Evolutionary conservation across 768 basidiomycete genomes (phyloP).

Genomic region (Suillus placidus): DNA sequence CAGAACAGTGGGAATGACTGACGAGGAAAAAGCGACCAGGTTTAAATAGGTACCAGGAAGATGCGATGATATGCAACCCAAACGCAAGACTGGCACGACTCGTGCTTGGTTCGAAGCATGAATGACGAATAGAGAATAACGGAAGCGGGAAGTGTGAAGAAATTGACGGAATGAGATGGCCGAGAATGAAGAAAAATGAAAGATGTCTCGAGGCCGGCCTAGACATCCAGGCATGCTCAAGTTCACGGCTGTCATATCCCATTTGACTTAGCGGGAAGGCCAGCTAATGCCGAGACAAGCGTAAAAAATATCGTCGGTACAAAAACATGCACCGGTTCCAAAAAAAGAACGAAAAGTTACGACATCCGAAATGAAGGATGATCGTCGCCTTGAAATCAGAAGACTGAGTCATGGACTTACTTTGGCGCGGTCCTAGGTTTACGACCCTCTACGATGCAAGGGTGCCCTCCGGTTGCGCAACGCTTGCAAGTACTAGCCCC

Average conservation of each 20-base stretch:
- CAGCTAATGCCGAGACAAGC: conserved; percentile 15
- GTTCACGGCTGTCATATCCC: conserved; percentile 15
- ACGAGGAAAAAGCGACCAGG: neutral
- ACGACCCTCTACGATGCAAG: conserved; percentile 82
- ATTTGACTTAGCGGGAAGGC: conserved; percentile 16
- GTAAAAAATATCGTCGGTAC: conserved; percentile 23
- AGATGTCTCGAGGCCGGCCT: conserved; percentile 4
- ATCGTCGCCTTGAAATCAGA: conserved; percentile 1
- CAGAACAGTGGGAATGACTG: neutral
- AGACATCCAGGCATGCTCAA: conserved; percentile 18
- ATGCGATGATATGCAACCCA: neutral
- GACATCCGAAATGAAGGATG: conserved; percentile 22
- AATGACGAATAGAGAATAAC: neutral
- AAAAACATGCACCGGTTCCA: conserved; percentile 23
- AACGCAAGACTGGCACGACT: neutral
- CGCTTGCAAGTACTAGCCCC: conserved; percentile 77
- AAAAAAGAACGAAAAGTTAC: conserved; percentile 21
- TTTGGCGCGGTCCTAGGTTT: conserved; percentile 80
- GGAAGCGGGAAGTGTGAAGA: conserved; percentile 3
- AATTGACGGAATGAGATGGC: neutral
- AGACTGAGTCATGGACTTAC: conserved; percentile 51
- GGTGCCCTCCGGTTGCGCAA: conserved; percentile 71
- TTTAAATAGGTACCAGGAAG: conserved; percentile 4
- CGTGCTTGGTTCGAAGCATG: neutral
- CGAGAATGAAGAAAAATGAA: conserved; percentile 3